phyloP scores from a whole-genome alignment of 441 rosid genomes.

The Mallotus japonicus region DNA sequence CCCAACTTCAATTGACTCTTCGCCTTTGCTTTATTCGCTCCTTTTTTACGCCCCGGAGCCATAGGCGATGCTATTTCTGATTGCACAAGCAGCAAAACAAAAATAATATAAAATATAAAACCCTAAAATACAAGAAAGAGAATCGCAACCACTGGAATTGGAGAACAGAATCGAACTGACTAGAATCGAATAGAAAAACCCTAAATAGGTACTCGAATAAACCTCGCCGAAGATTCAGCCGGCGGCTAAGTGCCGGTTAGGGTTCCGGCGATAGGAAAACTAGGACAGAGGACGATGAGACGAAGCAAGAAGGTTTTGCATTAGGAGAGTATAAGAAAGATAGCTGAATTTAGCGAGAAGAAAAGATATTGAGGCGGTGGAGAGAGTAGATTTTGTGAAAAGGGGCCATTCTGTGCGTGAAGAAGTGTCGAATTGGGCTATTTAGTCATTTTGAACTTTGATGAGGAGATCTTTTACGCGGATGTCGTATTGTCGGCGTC shows the following conservation, averaged over 20 bases:
- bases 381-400: not conserved
- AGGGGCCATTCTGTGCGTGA: not conserved
- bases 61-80: conserved; percentile 39
- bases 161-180: conserved; percentile 8
- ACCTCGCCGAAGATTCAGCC: conserved; percentile 35
- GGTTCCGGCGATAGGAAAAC: conserved; percentile 36
- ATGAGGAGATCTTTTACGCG: not conserved
- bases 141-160: not conserved
- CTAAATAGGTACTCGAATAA: conserved; percentile 1
- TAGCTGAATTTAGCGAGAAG: not conserved
- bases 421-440: not conserved
- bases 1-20: conserved; percentile 77
- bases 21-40: conserved; percentile 65
- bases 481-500: not conserved
- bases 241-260: conserved; percentile 25
- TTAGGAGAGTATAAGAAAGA: not conserved
- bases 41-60: conserved; percentile 96
- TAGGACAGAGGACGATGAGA: conserved; percentile 27
- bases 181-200: not conserved
- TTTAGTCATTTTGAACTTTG: too few species aligned
- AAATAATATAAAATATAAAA: conserved; percentile 2
- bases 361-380: conserved; percentile 8
- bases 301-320: conserved; percentile 6
- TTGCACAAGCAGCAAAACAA: not conserved
- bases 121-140: conserved; percentile 25